These are phyloP conservation scores for Amanita rimosa DNA, from an alignment of 768 basidiomycete species.

Conservation along the genomic window DNA sequence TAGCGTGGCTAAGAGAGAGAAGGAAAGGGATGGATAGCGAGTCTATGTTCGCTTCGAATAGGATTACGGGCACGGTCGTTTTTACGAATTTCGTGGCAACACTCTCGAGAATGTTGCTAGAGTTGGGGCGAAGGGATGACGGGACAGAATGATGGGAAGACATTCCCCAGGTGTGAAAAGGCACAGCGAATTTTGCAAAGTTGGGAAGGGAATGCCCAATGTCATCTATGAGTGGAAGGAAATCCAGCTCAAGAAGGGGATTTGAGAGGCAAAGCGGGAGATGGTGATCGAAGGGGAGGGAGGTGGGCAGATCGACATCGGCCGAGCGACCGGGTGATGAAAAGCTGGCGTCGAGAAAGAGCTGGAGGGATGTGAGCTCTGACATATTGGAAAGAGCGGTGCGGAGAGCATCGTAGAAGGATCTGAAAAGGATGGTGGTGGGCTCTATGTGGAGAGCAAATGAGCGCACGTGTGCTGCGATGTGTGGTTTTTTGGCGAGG, in stretches of 20 bases:
- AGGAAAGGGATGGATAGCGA: conserved; percentile 48
- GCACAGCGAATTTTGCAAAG: conserved; percentile 52
- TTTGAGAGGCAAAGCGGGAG: conserved; percentile 48
- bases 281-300: conserved; percentile 49
- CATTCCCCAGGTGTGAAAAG: conserved; percentile 43
- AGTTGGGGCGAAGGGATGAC: conserved; percentile 44
- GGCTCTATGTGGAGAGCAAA: conserved; percentile 45
- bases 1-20: conserved; percentile 38
- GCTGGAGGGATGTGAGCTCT: conserved; percentile 43
- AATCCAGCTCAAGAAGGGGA: conserved; percentile 36
- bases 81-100: conserved; percentile 39
- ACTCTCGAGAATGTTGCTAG: conserved; percentile 46
- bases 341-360: conserved; percentile 37
- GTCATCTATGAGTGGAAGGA: conserved; percentile 28
- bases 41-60: conserved; percentile 50
- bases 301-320: conserved; percentile 31
- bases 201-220: conserved; percentile 28
- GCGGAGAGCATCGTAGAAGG: conserved; percentile 39
- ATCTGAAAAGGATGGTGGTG: conserved; percentile 24
- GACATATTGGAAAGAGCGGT: conserved; percentile 50
- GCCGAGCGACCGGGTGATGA: conserved; percentile 41
- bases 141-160: conserved; percentile 58
- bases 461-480: conserved; percentile 52
- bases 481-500: conserved; percentile 42
- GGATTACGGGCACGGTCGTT: conserved; percentile 37